phyloP scores from a whole-genome alignment of 148 eudicot genomes.

The Persicaria tinctoria region DNA sequence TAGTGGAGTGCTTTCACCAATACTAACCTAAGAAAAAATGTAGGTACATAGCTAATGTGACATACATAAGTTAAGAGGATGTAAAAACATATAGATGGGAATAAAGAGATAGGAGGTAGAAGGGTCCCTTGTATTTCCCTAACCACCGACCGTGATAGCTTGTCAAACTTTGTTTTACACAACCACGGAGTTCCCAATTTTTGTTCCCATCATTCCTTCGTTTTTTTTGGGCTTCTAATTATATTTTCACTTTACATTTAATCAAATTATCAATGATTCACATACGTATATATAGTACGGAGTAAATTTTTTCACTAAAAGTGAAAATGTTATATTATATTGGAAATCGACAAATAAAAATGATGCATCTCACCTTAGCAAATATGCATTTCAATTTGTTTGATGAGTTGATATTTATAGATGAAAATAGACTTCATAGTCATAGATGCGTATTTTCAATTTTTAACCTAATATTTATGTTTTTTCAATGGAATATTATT shows the following conservation, averaged over 20 bases:
- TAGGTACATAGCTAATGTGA: not conserved
- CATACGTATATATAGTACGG: not conserved
- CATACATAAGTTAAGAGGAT: not conserved
- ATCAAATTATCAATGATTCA: slow-evolving; percentile 2
- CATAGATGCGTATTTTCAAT: too few species aligned
- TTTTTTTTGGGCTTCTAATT: not conserved
- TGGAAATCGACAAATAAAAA: too few species aligned
- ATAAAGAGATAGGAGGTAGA: not conserved
- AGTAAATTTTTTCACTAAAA: too few species aligned
- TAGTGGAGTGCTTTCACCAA: too few species aligned
- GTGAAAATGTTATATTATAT: too few species aligned
- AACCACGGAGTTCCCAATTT: not conserved
- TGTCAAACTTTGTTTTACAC: not conserved
- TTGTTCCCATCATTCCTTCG: not conserved
- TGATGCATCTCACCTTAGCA: too few species aligned
- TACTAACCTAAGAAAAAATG: not conserved
- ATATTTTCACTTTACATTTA: not conserved
- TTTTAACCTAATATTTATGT: too few species aligned
- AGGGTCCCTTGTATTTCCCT: not conserved
- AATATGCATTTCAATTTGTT: too few species aligned
- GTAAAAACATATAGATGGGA: not conserved
- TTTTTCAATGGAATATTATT: too few species aligned
- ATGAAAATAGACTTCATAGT: too few species aligned
- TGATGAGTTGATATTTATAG: too few species aligned
- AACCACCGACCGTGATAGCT: slow-evolving; percentile 9